Percentiles rank a stretch among this genome's conserved stretches.
Evolutionary conservation across 2,329 filamentous ascomycete species (phyloP).

Genomic region (Fusarium ramigenum): DNA sequence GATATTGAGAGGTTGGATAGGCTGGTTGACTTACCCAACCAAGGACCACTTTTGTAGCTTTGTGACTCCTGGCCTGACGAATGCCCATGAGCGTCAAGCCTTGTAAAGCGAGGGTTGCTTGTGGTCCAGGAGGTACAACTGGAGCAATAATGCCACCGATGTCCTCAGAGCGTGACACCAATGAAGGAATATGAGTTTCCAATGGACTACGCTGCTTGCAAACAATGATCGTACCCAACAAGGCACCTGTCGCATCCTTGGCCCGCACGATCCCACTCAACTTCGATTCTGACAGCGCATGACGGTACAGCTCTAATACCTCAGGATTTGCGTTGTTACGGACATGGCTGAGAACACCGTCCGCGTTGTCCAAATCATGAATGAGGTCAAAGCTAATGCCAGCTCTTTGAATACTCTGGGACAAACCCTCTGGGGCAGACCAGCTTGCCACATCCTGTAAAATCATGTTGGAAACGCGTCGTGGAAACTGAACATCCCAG

Average conservation of each 20-base stretch:
- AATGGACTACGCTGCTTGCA: constrained; percentile 76
- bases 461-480: constrained; percentile 71
- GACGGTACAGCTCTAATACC: constrained; percentile 80
- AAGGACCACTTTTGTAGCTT: constrained; percentile 75
- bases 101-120: constrained; percentile 76
- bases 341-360: constrained; percentile 78
- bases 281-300: constrained; percentile 75
- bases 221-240: constrained; percentile 83
- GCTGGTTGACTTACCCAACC: constrained; percentile 73
- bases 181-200: constrained; percentile 73
- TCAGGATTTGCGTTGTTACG: constrained; percentile 79
- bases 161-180: constrained; percentile 67
- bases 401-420: constrained; percentile 75
- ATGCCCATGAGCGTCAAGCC: constrained; percentile 83
- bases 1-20: background rate
- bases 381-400: constrained; percentile 85
- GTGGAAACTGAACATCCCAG: constrained; percentile 77
- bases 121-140: constrained; percentile 74
- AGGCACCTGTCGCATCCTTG: constrained; percentile 71
- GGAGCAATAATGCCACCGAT: constrained; percentile 84
- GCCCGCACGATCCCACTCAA: constrained; percentile 85
- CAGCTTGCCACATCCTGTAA: constrained; percentile 78
- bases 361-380: constrained; percentile 79
- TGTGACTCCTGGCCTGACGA: constrained; percentile 82
- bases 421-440: constrained; percentile 79